phyloP scores from a whole-genome alignment of 1,284 basidiomycete species.

The Ceratobasidium sp. region DNA sequence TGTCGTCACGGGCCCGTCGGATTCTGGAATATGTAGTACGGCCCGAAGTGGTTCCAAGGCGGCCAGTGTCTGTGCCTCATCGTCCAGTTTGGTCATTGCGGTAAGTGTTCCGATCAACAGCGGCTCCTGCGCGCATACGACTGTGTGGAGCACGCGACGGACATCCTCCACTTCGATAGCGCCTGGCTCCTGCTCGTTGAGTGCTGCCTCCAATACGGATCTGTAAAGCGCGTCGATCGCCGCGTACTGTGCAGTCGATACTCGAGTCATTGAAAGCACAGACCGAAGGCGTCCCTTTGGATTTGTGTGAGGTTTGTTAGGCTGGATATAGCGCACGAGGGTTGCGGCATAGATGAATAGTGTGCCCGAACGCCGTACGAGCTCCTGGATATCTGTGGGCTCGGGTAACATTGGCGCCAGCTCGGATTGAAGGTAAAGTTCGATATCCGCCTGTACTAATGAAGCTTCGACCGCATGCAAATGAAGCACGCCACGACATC shows the following conservation, averaged over 20 bases:
- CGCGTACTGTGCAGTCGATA: neutral
- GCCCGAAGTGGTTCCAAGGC: neutral
- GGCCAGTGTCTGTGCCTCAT: neutral
- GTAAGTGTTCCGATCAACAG: neutral
- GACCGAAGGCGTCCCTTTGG: neutral
- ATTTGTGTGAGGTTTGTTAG: neutral
- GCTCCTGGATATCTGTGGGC: neutral
- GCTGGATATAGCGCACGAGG: neutral
- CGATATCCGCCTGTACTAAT: neutral
- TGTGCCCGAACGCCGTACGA: neutral
- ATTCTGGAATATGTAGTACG: too few relatives aligned
- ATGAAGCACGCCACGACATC: neutral
- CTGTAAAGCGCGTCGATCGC: neutral
- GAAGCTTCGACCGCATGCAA: neutral
- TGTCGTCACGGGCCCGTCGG: neutral
- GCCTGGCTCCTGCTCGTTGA: neutral
- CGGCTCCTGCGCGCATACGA: constrained; percentile 15
- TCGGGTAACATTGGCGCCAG: neutral
- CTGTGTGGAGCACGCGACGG: neutral
- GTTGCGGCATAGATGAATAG: constrained; percentile 23
- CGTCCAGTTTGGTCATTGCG: neutral
- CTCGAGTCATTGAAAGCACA: neutral
- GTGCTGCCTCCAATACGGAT: neutral
- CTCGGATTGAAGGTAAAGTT: neutral
- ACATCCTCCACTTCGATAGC: neutral